Evolutionary conservation across 1,284 basidiomycete species (phyloP), one percentile per base, ranked within the genome.

Genomic region (Cystobasidium pallidum): DNA sequence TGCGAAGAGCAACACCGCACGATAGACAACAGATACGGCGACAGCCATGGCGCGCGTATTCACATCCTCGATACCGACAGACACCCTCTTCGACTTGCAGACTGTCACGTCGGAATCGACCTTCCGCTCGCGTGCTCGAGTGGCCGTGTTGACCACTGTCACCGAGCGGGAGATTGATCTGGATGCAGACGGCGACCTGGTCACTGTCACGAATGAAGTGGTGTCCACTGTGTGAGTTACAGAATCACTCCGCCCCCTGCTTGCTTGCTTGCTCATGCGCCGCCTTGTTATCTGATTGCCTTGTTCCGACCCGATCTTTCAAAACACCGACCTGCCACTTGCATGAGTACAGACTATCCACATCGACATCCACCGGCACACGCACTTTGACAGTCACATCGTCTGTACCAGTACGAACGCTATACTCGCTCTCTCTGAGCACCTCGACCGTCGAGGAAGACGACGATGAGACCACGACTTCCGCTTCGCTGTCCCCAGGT

Each of bases 341-440:
- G 15, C 30, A 34, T 36, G 30, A 8, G 34, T 55, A 28, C 54
- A 57, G 30, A 34, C 32, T 57, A 57, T 57, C 54, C 30, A 57
- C 54, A 57, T 70, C 67, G 28, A 70, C 67, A 24, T 36, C 45
- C 21, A 45, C 36, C 28, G 45, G 36, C 30, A 51, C 55, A 1
- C 26, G 45, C 1, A 62, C 47, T 19, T 13, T 13, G 13, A 52
- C 58, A 34, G 11, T 62, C 39, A 41, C 30, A 24, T 61, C 67
- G n/a, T 49, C 67, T 0, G 52, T 62, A 39, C 67, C 67, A 26
- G 67, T 70, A 21, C 6, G 62, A 6, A 70, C 67, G 4, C 39
- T 70, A 4, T 70, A 70, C 34, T 61, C 55, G 28, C 21, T 62
- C 10, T 49, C 30, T 2, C 19, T 70, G 57, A 58, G 54, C 41